Evolutionary conservation across 2,329 filamentous ascomycete genomes (phyloP).

Genomic region (Diplocarpon mali): DNA sequence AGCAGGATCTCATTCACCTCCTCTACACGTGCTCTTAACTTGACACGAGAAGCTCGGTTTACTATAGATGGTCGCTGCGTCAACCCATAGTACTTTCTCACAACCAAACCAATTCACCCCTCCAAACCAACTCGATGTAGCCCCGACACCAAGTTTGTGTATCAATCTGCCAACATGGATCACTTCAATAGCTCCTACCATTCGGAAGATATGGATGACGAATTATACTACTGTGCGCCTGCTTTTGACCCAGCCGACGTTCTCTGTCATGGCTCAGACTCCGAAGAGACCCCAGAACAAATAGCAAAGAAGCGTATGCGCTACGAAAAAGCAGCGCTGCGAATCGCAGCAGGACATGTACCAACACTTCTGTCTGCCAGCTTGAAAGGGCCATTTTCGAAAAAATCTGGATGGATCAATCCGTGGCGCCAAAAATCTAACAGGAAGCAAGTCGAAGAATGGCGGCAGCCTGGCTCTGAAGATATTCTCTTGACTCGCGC

Average conservation of each 20-base stretch:
- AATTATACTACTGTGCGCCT: conserved; percentile 39
- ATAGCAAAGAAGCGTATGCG: conserved; percentile 39
- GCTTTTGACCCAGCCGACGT: conserved; percentile 34
- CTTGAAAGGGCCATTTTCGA: conserved; percentile 51
- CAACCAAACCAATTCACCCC: background rate
- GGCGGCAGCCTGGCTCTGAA: conserved; percentile 18
- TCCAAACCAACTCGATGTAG: conserved; percentile 2
- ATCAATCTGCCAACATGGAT: background rate
- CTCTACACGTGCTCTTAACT: conserved; percentile 1
- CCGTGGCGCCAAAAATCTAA: conserved; percentile 34
- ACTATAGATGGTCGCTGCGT: conserved; percentile 1
- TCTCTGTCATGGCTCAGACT: conserved; percentile 45
- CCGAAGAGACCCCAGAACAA: conserved; percentile 39
- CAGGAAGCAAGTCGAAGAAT: conserved; percentile 15
- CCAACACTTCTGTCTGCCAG: conserved; percentile 49
- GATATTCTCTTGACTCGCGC: conserved; percentile 19
- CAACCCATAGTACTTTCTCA: background rate
- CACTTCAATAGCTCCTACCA: conserved; percentile 1
- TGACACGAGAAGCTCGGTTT: conserved; percentile 1
- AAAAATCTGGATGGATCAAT: conserved; percentile 38
- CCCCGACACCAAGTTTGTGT: background rate
- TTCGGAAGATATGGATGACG: conserved; percentile 14
- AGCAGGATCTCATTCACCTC: too few relatives aligned
- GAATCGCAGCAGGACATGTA: conserved; percentile 44
- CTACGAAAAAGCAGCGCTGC: conserved; percentile 47